Conservation (phyloP, 305 asterid genomes). For the Fraxinus ornus region DNA sequence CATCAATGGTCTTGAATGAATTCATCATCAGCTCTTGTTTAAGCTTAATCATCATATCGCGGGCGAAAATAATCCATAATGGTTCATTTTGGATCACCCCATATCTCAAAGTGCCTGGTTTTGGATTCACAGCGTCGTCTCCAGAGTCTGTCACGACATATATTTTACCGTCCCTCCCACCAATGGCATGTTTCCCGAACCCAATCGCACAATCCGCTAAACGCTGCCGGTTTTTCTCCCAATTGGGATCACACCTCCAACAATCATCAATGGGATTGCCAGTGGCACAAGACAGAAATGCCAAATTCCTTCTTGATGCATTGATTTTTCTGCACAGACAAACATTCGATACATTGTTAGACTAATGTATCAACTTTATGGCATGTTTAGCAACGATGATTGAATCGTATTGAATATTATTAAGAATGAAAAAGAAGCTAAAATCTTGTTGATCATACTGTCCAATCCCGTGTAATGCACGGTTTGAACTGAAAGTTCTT, state of each 20-base stretch:
- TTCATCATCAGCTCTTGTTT: conserved; percentile 69
- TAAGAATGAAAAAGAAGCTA: not conserved
- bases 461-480: not conserved
- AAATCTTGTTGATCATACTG: not conserved
- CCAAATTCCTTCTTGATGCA: conserved; percentile 66
- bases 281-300: conserved; percentile 61
- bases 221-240: conserved; percentile 63
- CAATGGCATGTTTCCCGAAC: conserved; percentile 71
- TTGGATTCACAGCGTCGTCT: conserved; percentile 74
- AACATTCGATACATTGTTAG: conserved; percentile 10
- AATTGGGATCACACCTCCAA: conserved; percentile 78
- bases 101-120: conserved; percentile 67
- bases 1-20: conserved; percentile 86
- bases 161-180: conserved; percentile 69
- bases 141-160: conserved; percentile 68
- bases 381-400: not conserved
- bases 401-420: not conserved
- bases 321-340: conserved; percentile 52
- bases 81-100: conserved; percentile 77
- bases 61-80: conserved; percentile 65
- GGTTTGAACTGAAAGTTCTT: conserved; percentile 22
- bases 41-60: conserved; percentile 73
- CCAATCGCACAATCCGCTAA: conserved; percentile 84
- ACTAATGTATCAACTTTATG: not conserved
- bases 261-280: conserved; percentile 90